A percentile compares a stretch with the other conserved stretches of the same genome.
phyloP scores from a whole-genome alignment of 257 asterid species.

The Capsicum baccatum region DNA sequence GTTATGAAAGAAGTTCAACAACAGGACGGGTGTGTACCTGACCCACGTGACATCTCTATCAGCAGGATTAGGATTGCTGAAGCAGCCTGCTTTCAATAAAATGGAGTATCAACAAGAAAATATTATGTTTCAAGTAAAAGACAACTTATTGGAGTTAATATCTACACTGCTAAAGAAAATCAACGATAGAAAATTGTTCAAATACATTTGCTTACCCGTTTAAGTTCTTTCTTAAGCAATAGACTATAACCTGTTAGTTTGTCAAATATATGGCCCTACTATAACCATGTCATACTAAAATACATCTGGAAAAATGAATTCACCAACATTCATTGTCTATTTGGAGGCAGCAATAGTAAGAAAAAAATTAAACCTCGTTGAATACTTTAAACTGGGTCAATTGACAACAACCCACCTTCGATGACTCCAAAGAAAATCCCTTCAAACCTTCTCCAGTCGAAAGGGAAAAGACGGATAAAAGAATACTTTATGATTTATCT shows the following conservation, averaged over 20 bases:
- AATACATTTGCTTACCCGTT: constrained; percentile 61
- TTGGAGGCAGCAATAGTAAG: constrained; percentile 63
- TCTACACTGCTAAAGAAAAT: neutral
- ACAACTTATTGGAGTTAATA: neutral
- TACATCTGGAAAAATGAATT: constrained; percentile 93
- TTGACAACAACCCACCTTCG: constrained; percentile 52
- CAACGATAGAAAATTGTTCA: constrained; percentile 69
- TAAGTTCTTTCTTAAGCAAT: constrained; percentile 58
- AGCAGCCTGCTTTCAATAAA: too few relatives aligned
- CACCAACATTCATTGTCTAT: constrained; percentile 56
- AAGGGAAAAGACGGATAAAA: too few relatives aligned
- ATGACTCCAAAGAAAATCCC: constrained; percentile 51
- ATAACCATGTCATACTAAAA: constrained; percentile 89
- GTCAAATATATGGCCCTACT: constrained; percentile 74
- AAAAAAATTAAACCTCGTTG: constrained; percentile 64
- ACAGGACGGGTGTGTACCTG: too few relatives aligned
- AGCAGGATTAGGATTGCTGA: too few relatives aligned
- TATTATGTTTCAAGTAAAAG: neutral
- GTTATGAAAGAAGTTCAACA: too few relatives aligned
- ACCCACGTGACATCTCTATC: too few relatives aligned
- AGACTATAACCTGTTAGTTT: constrained; percentile 59
- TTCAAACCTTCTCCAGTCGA: constrained; percentile 27
- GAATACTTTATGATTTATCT: too few relatives aligned
- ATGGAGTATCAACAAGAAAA: neutral
- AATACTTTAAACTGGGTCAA: constrained; percentile 65